A percentile compares a stretch with the other conserved stretches of the same genome.
Evolutionary conservation across 2,329 filamentous ascomycete species (phyloP).

Genomic region (Cladosporium sphaerospermum): DNA sequence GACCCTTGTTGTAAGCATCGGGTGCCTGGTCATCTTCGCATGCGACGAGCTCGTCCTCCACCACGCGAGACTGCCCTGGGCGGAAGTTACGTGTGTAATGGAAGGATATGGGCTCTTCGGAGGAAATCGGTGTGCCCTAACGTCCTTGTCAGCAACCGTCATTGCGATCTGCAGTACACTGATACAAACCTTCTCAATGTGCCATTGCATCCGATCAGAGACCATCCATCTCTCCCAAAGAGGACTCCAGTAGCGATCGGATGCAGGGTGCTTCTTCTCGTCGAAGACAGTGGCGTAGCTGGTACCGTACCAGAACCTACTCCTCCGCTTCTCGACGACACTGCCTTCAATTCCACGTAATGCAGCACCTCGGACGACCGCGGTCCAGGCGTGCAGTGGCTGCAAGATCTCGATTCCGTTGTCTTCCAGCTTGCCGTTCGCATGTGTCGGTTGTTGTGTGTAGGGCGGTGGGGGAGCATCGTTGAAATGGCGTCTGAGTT

Average conservation of each 20-base stretch:
- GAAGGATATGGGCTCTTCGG: constrained; percentile 68
- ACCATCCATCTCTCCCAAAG: constrained; percentile 82
- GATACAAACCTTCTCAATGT: constrained; percentile 64
- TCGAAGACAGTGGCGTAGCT: constrained; percentile 73
- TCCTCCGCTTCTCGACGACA: constrained; percentile 69
- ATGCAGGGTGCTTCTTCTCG: constrained; percentile 64
- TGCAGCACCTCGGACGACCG: constrained; percentile 71
- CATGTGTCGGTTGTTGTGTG: constrained; percentile 64
- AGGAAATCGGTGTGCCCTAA: constrained; percentile 65
- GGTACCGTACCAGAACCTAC: constrained; percentile 72
- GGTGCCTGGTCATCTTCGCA: constrained; percentile 65
- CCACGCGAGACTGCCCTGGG: constrained; percentile 67
- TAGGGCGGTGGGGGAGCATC: constrained; percentile 50
- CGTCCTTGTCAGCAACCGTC: background rate
- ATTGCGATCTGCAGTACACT: background rate
- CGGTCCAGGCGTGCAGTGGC: constrained; percentile 75
- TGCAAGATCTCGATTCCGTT: constrained; percentile 72
- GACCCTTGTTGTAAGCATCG: constrained; percentile 39
- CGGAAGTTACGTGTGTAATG: constrained; percentile 83
- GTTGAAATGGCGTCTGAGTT: constrained; percentile 62
- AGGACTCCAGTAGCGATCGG: constrained; percentile 71
- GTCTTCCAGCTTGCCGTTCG: constrained; percentile 37
- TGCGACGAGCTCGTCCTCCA: constrained; percentile 74
- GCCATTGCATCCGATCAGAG: constrained; percentile 77
- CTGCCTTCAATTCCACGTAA: constrained; percentile 69